Conservation (phyloP, 129 eudicot species). For the Smallanthus sonchifolius region DNA sequence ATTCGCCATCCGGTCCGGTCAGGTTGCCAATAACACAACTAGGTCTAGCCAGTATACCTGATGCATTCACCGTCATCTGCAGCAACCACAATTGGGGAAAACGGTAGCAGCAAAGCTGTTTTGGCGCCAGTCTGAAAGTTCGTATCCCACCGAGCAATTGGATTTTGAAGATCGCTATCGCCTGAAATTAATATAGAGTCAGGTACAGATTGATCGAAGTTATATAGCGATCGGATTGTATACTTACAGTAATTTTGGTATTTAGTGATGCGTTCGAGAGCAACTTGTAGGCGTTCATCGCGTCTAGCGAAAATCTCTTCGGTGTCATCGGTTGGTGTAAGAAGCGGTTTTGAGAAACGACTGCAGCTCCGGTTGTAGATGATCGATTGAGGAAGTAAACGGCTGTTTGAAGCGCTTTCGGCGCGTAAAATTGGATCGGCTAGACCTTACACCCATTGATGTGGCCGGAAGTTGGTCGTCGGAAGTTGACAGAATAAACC, state of each 20-base stretch:
- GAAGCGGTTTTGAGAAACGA: conserved; percentile 93
- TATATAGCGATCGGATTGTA: not conserved
- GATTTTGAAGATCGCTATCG: conserved; percentile 71
- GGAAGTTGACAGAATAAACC: no score
- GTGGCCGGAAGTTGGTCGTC: conserved; percentile 53
- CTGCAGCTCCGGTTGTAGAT: conserved; percentile 98
- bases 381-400: conserved; percentile 85
- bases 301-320: conserved; percentile 70
- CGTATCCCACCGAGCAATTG: conserved; percentile 98
- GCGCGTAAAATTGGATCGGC: conserved; percentile 84
- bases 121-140: conserved; percentile 85
- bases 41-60: conserved; percentile 46
- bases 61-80: conserved; percentile 90
- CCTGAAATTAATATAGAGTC: conserved; percentile 39
- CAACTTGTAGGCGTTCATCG: conserved; percentile 70
- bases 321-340: conserved; percentile 66
- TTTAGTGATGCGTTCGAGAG: conserved; percentile 67
- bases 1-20: no score
- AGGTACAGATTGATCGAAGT: not conserved
- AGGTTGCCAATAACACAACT: no score
- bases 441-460: conserved; percentile 78
- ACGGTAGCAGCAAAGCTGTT: conserved; percentile 83
- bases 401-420: conserved; percentile 60
- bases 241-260: conserved; percentile 68
- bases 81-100: conserved; percentile 86